Evolutionary conservation across 2,329 filamentous ascomycete species (phyloP).

Genomic region (Domatiomyces globalis): DNA sequence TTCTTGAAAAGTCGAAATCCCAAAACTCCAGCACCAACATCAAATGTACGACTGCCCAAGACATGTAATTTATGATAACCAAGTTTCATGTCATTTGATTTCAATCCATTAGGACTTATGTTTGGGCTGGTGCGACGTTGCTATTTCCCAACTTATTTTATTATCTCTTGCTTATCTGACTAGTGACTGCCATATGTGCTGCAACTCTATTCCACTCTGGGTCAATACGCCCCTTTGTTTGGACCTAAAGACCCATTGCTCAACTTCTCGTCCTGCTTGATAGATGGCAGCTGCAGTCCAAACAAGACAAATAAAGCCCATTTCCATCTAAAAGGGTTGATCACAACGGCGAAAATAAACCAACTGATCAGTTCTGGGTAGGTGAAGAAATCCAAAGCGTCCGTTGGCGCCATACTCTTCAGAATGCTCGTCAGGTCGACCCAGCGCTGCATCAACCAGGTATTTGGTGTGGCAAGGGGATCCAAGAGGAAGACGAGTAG

Average conservation of each 20-base stretch:
- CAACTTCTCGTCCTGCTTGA: conserved; percentile 50
- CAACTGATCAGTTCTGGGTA: conserved; percentile 75
- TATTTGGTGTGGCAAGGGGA: conserved; percentile 55
- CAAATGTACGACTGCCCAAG: too few species aligned
- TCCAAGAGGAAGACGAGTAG: conserved; percentile 76
- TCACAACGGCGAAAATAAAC: conserved; percentile 62
- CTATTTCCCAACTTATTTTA: too few species aligned
- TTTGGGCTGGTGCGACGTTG: too few species aligned
- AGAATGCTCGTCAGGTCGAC: conserved; percentile 67
- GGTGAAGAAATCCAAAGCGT: conserved; percentile 79
- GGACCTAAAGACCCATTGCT: conserved; percentile 39
- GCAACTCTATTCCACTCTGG: too few species aligned
- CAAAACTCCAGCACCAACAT: too few species aligned
- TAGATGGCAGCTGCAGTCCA: conserved; percentile 54
- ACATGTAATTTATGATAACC: too few species aligned
- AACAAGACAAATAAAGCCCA: conserved; percentile 75
- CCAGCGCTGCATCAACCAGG: conserved; percentile 69
- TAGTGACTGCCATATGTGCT: not conserved
- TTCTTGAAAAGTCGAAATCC: too few species aligned
- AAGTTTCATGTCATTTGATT: too few species aligned
- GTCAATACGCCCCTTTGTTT: conserved; percentile 1
- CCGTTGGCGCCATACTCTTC: conserved; percentile 55
- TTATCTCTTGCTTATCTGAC: not conserved
- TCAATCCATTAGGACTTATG: too few species aligned
- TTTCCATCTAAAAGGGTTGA: conserved; percentile 84